Percentiles rank a stretch among this genome's conserved stretches.
Evolutionary conservation across 2,329 filamentous ascomycete genomes (phyloP).

Genomic region (Dryadomyces quercivorus): DNA sequence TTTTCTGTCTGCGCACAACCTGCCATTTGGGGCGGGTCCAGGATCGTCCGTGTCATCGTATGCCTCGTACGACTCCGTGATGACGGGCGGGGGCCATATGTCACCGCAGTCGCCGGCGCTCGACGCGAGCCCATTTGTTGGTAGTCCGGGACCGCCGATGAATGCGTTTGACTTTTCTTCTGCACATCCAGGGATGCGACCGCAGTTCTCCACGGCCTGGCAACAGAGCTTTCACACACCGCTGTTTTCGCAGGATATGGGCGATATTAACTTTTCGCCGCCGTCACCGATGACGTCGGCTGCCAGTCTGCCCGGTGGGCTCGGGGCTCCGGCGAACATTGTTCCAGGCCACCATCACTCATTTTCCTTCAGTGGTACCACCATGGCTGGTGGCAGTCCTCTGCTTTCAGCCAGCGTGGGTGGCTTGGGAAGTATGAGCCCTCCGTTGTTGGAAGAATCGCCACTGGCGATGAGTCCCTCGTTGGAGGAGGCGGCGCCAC

Average conservation of each 20-base stretch:
- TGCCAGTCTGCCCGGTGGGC: constrained; percentile 5
- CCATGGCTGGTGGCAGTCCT: constrained; percentile 4
- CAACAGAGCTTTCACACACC: constrained; percentile 12
- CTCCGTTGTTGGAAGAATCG: constrained; percentile 10
- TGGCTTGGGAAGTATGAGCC: constrained; percentile 11
- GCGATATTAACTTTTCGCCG: constrained; percentile 12
- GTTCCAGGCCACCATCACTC: constrained; percentile 8
- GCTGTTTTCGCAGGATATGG: constrained; percentile 11
- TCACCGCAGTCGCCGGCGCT: constrained; percentile 12
- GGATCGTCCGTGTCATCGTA: constrained; percentile 14
- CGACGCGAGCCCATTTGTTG: constrained; percentile 12
- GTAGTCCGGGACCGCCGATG: constrained; percentile 12
- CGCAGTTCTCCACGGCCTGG: constrained; percentile 13
- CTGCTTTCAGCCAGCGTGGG: neutral
- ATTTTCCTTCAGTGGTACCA: constrained; percentile 6
- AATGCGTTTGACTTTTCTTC: constrained; percentile 10
- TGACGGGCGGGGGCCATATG: constrained; percentile 10
- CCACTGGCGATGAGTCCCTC: constrained; percentile 12
- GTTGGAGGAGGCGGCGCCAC: constrained; percentile 2
- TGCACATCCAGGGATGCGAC: constrained; percentile 12
- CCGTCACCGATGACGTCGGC: constrained; percentile 11
- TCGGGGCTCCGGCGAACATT: constrained; percentile 11
- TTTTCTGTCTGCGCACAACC: constrained; percentile 7
- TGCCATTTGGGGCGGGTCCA: constrained; percentile 7
- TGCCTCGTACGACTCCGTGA: constrained; percentile 12